A percentile compares a stretch with the other conserved stretches of the same genome.
Conservation (phyloP, 306 rosid species). For the Vicia villosa region DNA sequence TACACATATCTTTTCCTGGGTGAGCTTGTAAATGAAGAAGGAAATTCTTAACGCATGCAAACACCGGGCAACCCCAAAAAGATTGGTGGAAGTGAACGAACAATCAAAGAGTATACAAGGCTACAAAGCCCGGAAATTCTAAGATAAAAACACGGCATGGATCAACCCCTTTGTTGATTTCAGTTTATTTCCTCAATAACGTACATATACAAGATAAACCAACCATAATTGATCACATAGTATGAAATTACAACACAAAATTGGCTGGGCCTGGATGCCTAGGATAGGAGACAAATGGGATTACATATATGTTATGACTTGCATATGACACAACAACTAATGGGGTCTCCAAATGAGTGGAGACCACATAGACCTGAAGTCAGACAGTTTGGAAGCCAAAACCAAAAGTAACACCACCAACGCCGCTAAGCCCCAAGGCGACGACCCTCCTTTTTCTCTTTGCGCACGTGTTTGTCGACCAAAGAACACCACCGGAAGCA, state of each 20-base stretch:
- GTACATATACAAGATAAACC: background rate
- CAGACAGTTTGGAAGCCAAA: conserved; percentile 56
- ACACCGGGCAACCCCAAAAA: conserved; percentile 68
- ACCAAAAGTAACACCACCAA: conserved; percentile 56
- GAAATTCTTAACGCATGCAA: conserved; percentile 69
- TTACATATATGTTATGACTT: background rate
- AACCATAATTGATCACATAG: background rate
- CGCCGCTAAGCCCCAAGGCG: conserved; percentile 69
- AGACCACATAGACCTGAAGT: conserved; percentile 67
- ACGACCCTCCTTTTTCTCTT: conserved; percentile 14
- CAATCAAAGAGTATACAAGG: conserved; percentile 54
- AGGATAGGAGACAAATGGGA: background rate
- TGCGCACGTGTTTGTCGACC: background rate
- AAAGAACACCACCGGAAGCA: conserved; percentile 23
- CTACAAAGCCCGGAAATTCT: conserved; percentile 32
- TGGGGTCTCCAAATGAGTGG: conserved; percentile 52
- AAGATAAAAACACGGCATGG: conserved; percentile 27
- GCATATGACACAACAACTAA: conserved; percentile 17
- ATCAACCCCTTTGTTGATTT: conserved; percentile 52
- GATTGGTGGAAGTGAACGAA: conserved; percentile 69
- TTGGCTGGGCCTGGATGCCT: background rate
- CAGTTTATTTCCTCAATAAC: conserved; percentile 33
- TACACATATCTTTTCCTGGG: conserved; percentile 43
- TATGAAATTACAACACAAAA: conserved; percentile 2
- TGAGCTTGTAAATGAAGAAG: conserved; percentile 68